Evolutionary conservation across 2,329 filamentous ascomycete species (phyloP), one percentile per base, ranked within the genome.

Genomic region (Xylariaceae sp.): DNA sequence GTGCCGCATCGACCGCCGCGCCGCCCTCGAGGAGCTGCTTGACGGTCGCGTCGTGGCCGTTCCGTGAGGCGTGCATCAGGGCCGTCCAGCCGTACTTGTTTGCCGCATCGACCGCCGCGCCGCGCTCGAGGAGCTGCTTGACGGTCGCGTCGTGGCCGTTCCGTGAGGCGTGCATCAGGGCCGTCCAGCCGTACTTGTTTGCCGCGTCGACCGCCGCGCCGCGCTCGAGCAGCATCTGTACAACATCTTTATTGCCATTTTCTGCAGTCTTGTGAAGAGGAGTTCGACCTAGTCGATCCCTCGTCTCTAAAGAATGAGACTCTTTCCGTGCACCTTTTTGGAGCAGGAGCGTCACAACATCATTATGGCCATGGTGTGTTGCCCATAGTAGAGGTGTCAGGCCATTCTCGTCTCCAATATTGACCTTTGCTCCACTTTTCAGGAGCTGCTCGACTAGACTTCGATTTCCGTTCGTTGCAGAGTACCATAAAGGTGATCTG

Each of bases 311-410:
- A 7, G 22, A 23, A 19, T 33, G 14, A 21, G 16, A 21, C 21
- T 39, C 6, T 22, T 38, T 29, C 17, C 32, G 44, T 33, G 44
- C 37, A 29, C 37, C 32, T 2, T 23, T 42, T 35, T 39, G 8
- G 22, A 47, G 27, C 5, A 47, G 35, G 8, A 47, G 35, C 22
- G 25, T 29, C 12, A 39, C 35, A n/a, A 47, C 35, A 29, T 32
- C 44, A 20, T 16, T 22, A 22, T 47, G 22, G 19, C 44, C 39
- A 5, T 22, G 14, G 20, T 22, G 8, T 3, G 22, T 19, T 19
- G 44, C 44, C 39, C 39, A 38, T 27, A 8, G 17, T n/a, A 46
- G 35, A 33, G 39, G 39, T 17, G 39, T 46, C 17, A 47, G 35
- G 40, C 35, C 35, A 39, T 10, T 14, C 8, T 36, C 10, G 19